These are phyloP conservation scores for Entomortierella parvispora DNA, from an alignment of 192 early-diverging fungal genomes.

Conservation along the genomic window DNA sequence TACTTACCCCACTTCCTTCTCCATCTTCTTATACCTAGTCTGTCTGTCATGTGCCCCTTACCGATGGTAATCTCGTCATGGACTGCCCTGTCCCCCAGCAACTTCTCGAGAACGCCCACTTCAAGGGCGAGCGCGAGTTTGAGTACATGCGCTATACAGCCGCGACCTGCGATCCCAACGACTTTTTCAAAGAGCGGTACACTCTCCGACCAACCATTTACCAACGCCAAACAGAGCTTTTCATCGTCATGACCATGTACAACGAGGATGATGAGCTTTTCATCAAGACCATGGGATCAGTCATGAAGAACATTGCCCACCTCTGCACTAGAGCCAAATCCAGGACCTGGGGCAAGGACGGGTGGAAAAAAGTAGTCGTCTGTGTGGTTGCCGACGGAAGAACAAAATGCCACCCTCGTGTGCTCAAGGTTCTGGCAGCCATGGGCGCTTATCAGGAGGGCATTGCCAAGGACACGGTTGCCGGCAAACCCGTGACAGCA, in stretches of 20 bases:
- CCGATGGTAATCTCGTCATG: slow-evolving; percentile 75
- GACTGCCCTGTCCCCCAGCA: slow-evolving; percentile 73
- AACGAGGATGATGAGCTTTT: slow-evolving; percentile 93
- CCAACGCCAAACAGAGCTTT: slow-evolving; percentile 69
- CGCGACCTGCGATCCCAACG: slow-evolving; percentile 72
- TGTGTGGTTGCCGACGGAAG: slow-evolving; percentile 94
- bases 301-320: slow-evolving; percentile 95
- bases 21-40: slow-evolving; percentile 17
- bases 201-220: slow-evolving; percentile 65
- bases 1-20: too few relatives aligned
- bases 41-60: slow-evolving; percentile 60
- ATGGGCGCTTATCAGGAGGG: slow-evolving; percentile 85
- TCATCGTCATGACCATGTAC: too few relatives aligned
- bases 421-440: slow-evolving; percentile 80
- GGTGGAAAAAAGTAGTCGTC: slow-evolving; percentile 92
- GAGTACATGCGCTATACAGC: slow-evolving; percentile 83
- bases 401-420: slow-evolving; percentile 79
- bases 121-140: slow-evolving; percentile 70
- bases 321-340: slow-evolving; percentile 81
- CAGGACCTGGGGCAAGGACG: slow-evolving; percentile 82
- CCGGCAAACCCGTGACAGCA: slow-evolving; percentile 75
- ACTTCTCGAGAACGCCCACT: slow-evolving; percentile 62
- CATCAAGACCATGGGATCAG: slow-evolving; percentile 84
- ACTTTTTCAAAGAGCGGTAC: slow-evolving; percentile 69
- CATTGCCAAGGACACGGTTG: slow-evolving; percentile 74